Base-by-base conservation (phyloP, 331 rosid species). In the Telfairia occidentalis region DNA sequence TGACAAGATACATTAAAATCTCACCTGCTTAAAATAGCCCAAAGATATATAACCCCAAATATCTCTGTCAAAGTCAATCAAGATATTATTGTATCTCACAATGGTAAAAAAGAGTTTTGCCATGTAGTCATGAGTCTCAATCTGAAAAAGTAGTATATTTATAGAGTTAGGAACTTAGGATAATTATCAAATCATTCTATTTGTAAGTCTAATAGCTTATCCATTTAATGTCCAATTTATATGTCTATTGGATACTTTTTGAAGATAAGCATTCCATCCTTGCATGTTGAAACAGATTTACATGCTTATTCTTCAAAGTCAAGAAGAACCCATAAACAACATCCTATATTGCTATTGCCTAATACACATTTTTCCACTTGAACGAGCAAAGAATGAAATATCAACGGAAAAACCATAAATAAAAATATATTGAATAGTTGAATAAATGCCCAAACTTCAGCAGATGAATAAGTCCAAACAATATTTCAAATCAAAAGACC, bases 81-180 rank as follows among this genome's bases (percentile, higher is more conserved):
- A 78, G 49, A 93, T 81, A 65, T 89, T 88, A 75, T 88, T 91
- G 89, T 88, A 90, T 64, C 82, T 90, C 59, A 87, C 76, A 78
- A 89, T 61, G n/a, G 86, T 77, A 79, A 87, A 90, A 74, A 92
- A 92, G 76, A 92, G 87, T 85, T 82, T 89, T 16, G 98, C 90
- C 98, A 90, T 92, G 78, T 88, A 93, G 86, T 93, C 94, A 84
- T 90, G 96, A 64, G 83, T 84, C 84, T 93, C 97, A 80, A 91
- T 89, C 97, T 90, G 90, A 78, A 74, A 85, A 82, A 48, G 19
- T 49, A 24, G 61, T 30, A 49, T 11, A 49, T n/a, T 49, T 9
- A 18, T 49, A 48, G 30, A 49, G 23, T 71, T 71, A 48, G 60
- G 18, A 71, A 10, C 16, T 71, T 18, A 9, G 61, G 5, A 29